Evolutionary conservation across 2,329 filamentous ascomycete species (phyloP), one percentile per base, ranked within the genome.

Genomic region (Ophiostoma sp.): DNA sequence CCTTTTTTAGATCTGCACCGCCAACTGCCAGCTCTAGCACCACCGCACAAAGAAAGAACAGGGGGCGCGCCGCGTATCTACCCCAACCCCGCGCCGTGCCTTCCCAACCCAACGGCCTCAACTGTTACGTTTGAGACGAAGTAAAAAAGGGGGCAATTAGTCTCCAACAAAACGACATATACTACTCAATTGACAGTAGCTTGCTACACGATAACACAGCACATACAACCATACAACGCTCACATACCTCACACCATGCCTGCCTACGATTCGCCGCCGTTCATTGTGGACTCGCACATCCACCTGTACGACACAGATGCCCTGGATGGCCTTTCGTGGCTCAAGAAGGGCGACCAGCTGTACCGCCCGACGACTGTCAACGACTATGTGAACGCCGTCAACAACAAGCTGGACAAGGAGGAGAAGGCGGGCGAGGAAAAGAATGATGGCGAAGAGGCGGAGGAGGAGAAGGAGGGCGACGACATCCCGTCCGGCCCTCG

Each of bases 261-360:
- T 55, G 64, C 74, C 3, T 55, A 59, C 63, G 50, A 63, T 11
- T 72, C 75, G 1, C 76, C 76, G 36, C 76, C 76, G 28, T 77
- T 77, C 78, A 91, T 97, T 79, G 89, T 98, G 82, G 95, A 98
- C 85, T 92, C 93, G 52, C 95, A 98, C 85, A 92, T 98, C 82
- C 95, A 98, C 84, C 90, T 98, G 79, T 97, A 90, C 85, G 92
- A 93, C 61, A 82, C 85, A 63, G 87, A 88, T 71, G 92, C 95
- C 78, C 80, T 92, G 70, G 79, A 86, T 72, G 87, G 88, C 52
- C 88, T 97, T 75, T 83, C 88, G 73, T 97, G 94, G 94, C 88
- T 89, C 83, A 86, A 81, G 3, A 83, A 88, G 5, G 83, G 85
- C 64, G 82, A 87, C 78, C 85, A 89, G 4, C 85, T 97, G 69